Evolutionary conservation across 2,329 filamentous ascomycete species (phyloP), one percentile per base, ranked within the genome.

Genomic region (Byssoonygena ceratinophila): DNA sequence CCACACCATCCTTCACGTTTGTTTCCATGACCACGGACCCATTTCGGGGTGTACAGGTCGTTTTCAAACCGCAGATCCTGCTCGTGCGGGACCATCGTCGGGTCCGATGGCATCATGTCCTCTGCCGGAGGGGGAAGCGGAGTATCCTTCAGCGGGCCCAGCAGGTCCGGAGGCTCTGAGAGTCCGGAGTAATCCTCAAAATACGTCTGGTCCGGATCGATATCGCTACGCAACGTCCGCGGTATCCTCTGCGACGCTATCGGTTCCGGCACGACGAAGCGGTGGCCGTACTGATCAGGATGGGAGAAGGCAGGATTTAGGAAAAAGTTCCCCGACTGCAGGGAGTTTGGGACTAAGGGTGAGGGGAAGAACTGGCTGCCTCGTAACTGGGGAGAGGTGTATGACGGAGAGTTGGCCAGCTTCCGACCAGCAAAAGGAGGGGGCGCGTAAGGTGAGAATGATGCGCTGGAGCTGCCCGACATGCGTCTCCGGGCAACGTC

Each of bases 1-100:
- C 87, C 86, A 62, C 87, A 94, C 87, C 87, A 94, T 2, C 87
- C 87, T 67, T 91, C 87, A 39, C 87, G 83, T 73, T 90, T 89
- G 70, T 89, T 89, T 23, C 87, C 87, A 57, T 91, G 85, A 20
- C 87, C 87, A 32, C 87, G 83, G 18, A 92, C 84, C 85, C 86
- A 94, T 59, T 76, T 78, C 1, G 87, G 87, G 1, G 87, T 91
- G 71, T 92, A 92, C 52, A 92, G 69, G 62, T 94, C 87, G 46
- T 85, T 85, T 49, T 83, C 82, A 60, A 89, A 94, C 45, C 87
- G 79, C 54, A 89, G 71, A 59, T 85, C 83, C 64, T 91, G 86
- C 67, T 90, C 85, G 58, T 87, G 84, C 4, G 86, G 86, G 9
- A 84, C 74, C 63, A 90, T 72, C 55, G 88, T 84, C 1, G 84